A percentile compares a stretch with the other conserved stretches of the same genome.
Conservation (phyloP, 139 green algal genomes). For the Mesostigma viride region DNA sequence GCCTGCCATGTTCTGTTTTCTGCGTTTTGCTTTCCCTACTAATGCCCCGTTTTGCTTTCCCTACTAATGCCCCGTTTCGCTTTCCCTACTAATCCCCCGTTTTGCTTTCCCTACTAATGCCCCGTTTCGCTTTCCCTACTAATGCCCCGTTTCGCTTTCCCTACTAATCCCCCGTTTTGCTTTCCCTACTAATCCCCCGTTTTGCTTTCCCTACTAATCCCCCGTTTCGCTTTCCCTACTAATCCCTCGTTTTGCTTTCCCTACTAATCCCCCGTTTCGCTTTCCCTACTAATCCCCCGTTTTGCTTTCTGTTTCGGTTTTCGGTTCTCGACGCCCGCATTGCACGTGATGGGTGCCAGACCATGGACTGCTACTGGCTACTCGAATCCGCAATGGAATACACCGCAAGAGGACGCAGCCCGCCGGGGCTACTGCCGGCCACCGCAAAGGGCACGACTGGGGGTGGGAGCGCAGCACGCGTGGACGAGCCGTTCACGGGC, state of each 20-base stretch:
- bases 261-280: neutral
- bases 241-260: neutral
- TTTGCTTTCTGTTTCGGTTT: neutral
- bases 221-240: neutral
- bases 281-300: neutral
- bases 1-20: too few relatives aligned
- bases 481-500: too few relatives aligned
- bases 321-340: neutral
- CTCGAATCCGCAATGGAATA: constrained; percentile 20
- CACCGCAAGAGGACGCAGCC: neutral
- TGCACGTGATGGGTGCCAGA: neutral
- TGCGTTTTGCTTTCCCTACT: too few relatives aligned
- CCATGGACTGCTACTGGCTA: constrained; percentile 27
- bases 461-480: too few relatives aligned
- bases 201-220: neutral
- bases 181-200: neutral
- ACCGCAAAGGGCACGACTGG: too few relatives aligned
- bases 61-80: too few relatives aligned
- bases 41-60: too few relatives aligned
- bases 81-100: too few relatives aligned
- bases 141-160: too few relatives aligned
- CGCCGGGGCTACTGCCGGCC: constrained; percentile 15
- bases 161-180: too few relatives aligned
- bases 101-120: too few relatives aligned
- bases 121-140: too few relatives aligned